Base-by-base conservation (phyloP, 2,329 filamentous ascomycete genomes). In the Ophiognomonia clavigignenti-juglandacearum region DNA sequence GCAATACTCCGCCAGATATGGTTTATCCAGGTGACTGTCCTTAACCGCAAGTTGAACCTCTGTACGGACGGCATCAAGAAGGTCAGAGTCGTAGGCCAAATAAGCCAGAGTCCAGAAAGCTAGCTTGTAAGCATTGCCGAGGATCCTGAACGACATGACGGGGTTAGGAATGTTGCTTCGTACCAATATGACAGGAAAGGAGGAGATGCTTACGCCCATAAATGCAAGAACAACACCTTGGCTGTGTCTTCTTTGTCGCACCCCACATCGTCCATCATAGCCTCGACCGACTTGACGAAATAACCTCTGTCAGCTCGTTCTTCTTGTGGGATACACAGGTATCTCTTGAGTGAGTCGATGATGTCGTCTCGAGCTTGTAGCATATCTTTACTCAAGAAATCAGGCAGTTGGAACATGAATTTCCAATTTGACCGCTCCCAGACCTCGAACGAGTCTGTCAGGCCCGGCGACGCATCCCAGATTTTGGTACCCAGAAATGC, bases 41-140 rank as follows among this genome's bases (percentile, higher is more conserved):
- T 35, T 43, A 18, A 35, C 9, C 20, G 40, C 40, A 14, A 18
- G 27, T n/a, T 43, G 10, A 29, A 43, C 40, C 16, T 43, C 40
- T 34, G 8, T 23, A n/a, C 18, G 40, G 35, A 35, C 35, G 10
- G 5, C n/a, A 20, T 43, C 16, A 14, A 43, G 40, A 35, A 43
- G 29, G 6, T 27, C 19, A 19, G 27, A 19, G 16, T 43, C 40
- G 14, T 43, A 24, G 29, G 40, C 40, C 11, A 43, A 10, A 14
- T 43, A 27, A 43, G 27, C 37, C 23, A 39, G 22, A 24, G 37
- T 39, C 32, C 32, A 57, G 50, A 63, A 63, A 22, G 61, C 61
- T 39, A 61, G 61, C 62, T 19, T 31, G n/a, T 11, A 22, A 14
- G 39, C 35, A 18, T 43, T 43, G 14, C 40, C 40, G 2, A 43